Percentiles rank a stretch among this genome's conserved stretches.
phyloP scores from a whole-genome alignment of 2,329 filamentous ascomycete species.

The Diplodia scrobiculata region DNA sequence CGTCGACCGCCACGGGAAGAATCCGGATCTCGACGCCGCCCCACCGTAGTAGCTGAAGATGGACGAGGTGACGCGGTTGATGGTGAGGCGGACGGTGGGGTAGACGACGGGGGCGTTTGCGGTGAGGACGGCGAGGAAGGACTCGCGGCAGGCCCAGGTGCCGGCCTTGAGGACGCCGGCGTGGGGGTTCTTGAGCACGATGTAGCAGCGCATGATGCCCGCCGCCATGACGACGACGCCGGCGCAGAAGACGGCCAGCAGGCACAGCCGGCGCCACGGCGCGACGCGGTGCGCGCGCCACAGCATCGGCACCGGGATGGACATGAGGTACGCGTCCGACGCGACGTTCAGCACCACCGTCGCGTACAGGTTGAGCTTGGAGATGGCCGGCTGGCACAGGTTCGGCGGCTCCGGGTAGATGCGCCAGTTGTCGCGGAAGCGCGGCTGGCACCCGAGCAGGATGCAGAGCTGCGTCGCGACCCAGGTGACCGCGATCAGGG shows the following conservation, averaged over 20 bases:
- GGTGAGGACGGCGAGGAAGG: conserved; percentile 51
- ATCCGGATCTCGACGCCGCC: not conserved
- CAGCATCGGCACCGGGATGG: conserved; percentile 60
- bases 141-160: conserved; percentile 52
- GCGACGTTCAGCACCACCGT: conserved; percentile 53
- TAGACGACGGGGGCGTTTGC: conserved; percentile 50
- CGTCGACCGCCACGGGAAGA: not conserved
- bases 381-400: conserved; percentile 26
- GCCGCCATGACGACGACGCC: conserved; percentile 60
- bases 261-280: conserved; percentile 54
- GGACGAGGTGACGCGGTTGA: not conserved
- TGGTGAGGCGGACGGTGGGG: conserved; percentile 6
- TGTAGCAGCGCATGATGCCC: conserved; percentile 57
- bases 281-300: conserved; percentile 54
- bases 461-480: conserved; percentile 54
- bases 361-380: conserved; percentile 22
- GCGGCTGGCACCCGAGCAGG: conserved; percentile 56
- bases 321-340: conserved; percentile 61
- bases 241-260: conserved; percentile 59
- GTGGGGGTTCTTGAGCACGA: conserved; percentile 51
- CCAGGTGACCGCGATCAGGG: conserved; percentile 53
- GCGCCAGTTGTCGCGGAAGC: conserved; percentile 58
- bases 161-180: conserved; percentile 48
- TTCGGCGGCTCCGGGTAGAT: conserved; percentile 59
- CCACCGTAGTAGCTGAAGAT: not conserved